These are phyloP conservation scores for Rhynchospora pubera DNA, from an alignment of 176 grass and related monocot species.

Conservation along the genomic window DNA sequence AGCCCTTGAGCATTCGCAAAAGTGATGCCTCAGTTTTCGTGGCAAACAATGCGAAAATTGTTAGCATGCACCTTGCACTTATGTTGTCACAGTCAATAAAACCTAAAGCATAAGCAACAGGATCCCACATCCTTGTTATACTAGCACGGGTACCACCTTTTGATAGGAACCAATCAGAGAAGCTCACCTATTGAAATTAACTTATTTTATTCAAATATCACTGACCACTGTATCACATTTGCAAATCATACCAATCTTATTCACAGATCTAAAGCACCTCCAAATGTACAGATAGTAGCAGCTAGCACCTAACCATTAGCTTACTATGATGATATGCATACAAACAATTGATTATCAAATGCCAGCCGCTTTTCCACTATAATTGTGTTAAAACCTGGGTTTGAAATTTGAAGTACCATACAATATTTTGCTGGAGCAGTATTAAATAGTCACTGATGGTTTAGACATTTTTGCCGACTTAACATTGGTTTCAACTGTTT, in stretches of 20 bases:
- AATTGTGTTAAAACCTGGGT: not conserved
- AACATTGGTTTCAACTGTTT: not conserved
- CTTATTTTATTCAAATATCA: not conserved
- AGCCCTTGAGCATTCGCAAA: conserved; percentile 96
- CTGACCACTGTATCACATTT: conserved; percentile 4
- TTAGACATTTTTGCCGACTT: not conserved
- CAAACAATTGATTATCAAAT: not conserved
- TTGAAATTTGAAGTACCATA: not conserved
- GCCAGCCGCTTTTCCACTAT: not conserved
- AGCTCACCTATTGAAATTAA: conserved; percentile 64
- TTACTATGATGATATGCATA: not conserved
- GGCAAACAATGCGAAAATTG: conserved; percentile 94
- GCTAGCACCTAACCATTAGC: not conserved
- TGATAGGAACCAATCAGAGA: conserved; percentile 94
- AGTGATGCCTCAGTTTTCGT: conserved; percentile 96
- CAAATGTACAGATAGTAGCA: not conserved
- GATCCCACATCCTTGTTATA: conserved; percentile 94
- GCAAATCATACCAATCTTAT: not conserved
- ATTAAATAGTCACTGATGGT: not conserved
- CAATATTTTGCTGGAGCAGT: not conserved
- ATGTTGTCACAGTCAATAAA: conserved; percentile 99
- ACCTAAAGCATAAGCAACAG: conserved; percentile 95
- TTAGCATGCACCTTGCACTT: conserved; percentile 98
- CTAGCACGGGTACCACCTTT: conserved; percentile 85
- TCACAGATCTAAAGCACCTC: not conserved